A percentile compares a stretch with the other conserved stretches of the same genome.
phyloP scores from a whole-genome alignment of 257 asterid genomes.

The Eustoma russellianum region DNA sequence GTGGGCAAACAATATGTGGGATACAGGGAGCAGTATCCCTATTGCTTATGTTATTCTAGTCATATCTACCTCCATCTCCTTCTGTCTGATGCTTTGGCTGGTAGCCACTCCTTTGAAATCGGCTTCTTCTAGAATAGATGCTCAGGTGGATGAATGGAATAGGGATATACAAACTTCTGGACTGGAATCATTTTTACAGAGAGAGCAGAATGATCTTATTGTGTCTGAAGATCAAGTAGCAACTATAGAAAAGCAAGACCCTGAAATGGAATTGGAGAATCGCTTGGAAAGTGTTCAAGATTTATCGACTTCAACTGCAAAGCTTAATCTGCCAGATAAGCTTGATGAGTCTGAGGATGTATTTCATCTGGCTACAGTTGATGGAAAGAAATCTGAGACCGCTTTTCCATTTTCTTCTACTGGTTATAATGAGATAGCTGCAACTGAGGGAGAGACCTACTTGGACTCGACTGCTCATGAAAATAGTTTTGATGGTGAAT shows the following conservation, averaged over 20 bases:
- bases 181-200: constrained; percentile 23
- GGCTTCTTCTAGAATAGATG: constrained; percentile 42
- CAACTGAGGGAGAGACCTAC: constrained; percentile 19
- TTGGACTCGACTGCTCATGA: constrained; percentile 16
- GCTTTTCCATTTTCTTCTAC: constrained; percentile 24
- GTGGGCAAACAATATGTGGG: constrained; percentile 83
- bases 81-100: constrained; percentile 74
- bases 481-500: constrained; percentile 31
- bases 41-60: constrained; percentile 58
- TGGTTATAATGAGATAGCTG: constrained; percentile 19
- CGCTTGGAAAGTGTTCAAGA: constrained; percentile 27
- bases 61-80: constrained; percentile 45
- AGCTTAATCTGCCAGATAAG: constrained; percentile 49
- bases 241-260: constrained; percentile 31
- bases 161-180: constrained; percentile 8
- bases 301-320: constrained; percentile 23
- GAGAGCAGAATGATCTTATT: constrained; percentile 25
- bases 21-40: constrained; percentile 49
- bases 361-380: constrained; percentile 30
- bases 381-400: constrained; percentile 43
- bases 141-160: constrained; percentile 42
- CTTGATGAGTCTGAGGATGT: constrained; percentile 39
- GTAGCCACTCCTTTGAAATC: constrained; percentile 83
- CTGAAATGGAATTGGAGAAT: constrained; percentile 21
- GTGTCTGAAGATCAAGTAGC: constrained; percentile 31